These are phyloP conservation scores for Sordariomycetes sp. DNA, from an alignment of 2,329 filamentous ascomycete species.

Conservation along the genomic window DNA sequence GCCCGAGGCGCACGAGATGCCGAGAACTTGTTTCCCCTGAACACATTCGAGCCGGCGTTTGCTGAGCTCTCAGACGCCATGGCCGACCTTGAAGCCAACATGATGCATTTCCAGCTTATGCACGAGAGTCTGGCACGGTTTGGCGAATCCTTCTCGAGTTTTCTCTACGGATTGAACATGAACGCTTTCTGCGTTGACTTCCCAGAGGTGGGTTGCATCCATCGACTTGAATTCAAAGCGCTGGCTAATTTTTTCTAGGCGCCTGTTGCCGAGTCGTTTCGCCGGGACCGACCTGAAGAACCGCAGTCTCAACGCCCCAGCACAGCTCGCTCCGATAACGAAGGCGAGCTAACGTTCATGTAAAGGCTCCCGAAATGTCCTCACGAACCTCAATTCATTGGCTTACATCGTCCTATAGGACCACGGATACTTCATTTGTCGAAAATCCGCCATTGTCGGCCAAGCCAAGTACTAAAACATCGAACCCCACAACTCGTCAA, in stretches of 20 bases:
- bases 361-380: conserved; percentile 24
- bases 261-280: conserved; percentile 76
- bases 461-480: conserved; percentile 36
- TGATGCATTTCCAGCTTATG: conserved; percentile 95
- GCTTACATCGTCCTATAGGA: conserved; percentile 41
- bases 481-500: conserved; percentile 28
- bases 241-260: conserved; percentile 40
- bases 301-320: conserved; percentile 31
- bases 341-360: conserved; percentile 80
- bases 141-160: conserved; percentile 91
- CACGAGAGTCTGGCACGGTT: conserved; percentile 90
- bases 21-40: conserved; percentile 59
- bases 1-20: conserved; percentile 44
- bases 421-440: conserved; percentile 84
- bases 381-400: conserved; percentile 8
- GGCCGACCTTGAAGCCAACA: conserved; percentile 92
- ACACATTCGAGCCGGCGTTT: conserved; percentile 80
- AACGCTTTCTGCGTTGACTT: conserved; percentile 99
- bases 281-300: conserved; percentile 50
- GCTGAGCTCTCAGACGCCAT: conserved; percentile 89
- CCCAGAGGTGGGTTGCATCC: conserved; percentile 57
- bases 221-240: background rate
- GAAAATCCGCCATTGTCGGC: conserved; percentile 64
- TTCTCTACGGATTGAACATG: conserved; percentile 96
- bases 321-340: conserved; percentile 24